A percentile compares a stretch with the other conserved stretches of the same genome.
Conservation (phyloP, 371 early-diverging fungal species). For the Rhizomucor pusillus region DNA sequence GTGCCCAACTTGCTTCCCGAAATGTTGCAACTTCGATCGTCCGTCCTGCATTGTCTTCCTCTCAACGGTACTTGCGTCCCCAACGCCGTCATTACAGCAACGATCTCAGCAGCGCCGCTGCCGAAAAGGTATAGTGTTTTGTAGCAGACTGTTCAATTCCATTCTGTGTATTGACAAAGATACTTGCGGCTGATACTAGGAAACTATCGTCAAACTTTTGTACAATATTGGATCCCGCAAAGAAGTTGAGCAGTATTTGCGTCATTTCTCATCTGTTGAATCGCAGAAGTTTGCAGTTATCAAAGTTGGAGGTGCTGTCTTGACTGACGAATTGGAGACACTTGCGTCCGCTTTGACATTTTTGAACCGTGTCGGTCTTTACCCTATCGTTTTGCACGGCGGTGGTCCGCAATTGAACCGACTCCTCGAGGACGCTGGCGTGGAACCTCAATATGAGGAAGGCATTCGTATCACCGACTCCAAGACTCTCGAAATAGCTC, state of each 20-base stretch:
- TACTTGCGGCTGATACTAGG: conserved; percentile 49
- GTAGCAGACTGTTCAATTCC: neutral
- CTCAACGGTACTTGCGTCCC: neutral
- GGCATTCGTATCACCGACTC: conserved; percentile 96
- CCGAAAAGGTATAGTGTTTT: conserved; percentile 38
- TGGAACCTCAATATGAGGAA: conserved; percentile 91
- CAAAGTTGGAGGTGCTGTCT: conserved; percentile 97
- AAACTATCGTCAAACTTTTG: conserved; percentile 94
- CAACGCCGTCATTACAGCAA: conserved; percentile 19
- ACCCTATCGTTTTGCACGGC: conserved; percentile 97
- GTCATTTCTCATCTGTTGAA: conserved; percentile 93
- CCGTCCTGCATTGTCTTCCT: conserved; percentile 11
- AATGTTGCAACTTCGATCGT: conserved; percentile 11
- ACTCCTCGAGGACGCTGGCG: conserved; percentile 80
- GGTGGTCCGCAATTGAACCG: conserved; percentile 96
- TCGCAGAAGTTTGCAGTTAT: conserved; percentile 99
- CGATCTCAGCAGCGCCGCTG: conserved; percentile 23
- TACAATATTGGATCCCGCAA: conserved; percentile 98
- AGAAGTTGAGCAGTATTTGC: conserved; percentile 96
- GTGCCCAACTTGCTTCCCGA: conserved; percentile 18
- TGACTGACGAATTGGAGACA: conserved; percentile 93
- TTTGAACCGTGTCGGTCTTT: conserved; percentile 93
- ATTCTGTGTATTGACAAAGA: neutral
- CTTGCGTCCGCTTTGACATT: conserved; percentile 93
- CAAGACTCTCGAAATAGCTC: conserved; percentile 87